phyloP scores from a whole-genome alignment of 2,329 filamentous ascomycete species.

The Cercospora sp. region DNA sequence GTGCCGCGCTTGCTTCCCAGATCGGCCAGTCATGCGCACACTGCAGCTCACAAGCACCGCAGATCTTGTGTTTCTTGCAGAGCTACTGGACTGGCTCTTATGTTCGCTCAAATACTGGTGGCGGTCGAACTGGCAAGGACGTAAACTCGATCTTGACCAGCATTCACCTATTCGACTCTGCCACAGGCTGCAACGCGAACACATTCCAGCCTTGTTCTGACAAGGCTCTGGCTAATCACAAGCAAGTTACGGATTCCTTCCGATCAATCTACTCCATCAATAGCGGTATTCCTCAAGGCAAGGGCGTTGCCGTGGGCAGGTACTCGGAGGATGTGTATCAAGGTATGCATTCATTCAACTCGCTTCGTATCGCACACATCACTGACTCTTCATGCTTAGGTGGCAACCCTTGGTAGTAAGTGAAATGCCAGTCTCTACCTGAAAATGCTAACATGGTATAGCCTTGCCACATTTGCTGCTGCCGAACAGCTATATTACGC shows the following conservation, averaged over 20 bases:
- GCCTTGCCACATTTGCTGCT: slow-evolving; percentile 68
- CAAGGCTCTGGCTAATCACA: slow-evolving; percentile 67
- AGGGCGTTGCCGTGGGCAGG: slow-evolving; percentile 52
- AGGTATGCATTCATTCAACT: not conserved
- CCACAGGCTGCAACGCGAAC: slow-evolving; percentile 60
- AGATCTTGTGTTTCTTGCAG: slow-evolving; percentile 72
- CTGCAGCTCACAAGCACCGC: slow-evolving; percentile 66
- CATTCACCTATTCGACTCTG: slow-evolving; percentile 66
- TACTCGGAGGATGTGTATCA: slow-evolving; percentile 52
- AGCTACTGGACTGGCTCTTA: slow-evolving; percentile 70
- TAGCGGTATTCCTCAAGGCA: slow-evolving; percentile 59
- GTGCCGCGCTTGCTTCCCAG: slow-evolving; percentile 62
- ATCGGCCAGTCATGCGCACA: slow-evolving; percentile 61
- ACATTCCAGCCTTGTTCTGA: slow-evolving; percentile 77
- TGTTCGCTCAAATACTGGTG: slow-evolving; percentile 66
- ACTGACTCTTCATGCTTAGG: slow-evolving; percentile 59
- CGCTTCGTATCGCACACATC: not conserved
- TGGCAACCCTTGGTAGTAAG: slow-evolving; percentile 69
- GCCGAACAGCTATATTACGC: slow-evolving; percentile 80
- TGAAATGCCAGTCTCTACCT: not conserved
- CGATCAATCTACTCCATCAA: slow-evolving; percentile 70
- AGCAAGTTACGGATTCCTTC: slow-evolving; percentile 73
- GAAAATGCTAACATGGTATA: not conserved
- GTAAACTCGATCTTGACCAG: slow-evolving; percentile 63
- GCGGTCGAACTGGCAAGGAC: slow-evolving; percentile 67